phyloP scores from a whole-genome alignment of 2,329 filamentous ascomycete genomes.

The Ascocoryne sarcoides region DNA sequence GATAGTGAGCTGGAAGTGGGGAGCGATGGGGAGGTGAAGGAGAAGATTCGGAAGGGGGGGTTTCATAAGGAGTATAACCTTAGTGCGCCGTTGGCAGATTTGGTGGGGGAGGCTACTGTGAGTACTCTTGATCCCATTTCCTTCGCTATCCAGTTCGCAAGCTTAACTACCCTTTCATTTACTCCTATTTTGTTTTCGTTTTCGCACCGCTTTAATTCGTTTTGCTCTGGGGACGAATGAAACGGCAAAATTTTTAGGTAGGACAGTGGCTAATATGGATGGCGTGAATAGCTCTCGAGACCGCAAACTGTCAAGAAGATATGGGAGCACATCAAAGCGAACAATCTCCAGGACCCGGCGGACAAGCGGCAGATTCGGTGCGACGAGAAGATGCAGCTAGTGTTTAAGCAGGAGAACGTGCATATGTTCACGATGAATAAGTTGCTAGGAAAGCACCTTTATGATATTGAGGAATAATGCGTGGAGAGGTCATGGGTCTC shows the following conservation, averaged over 20 bases:
- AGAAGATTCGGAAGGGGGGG: constrained; percentile 69
- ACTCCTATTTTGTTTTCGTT: background rate
- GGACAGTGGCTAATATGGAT: constrained; percentile 9
- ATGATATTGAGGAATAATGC: constrained; percentile 63
- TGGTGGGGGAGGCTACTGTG: constrained; percentile 63
- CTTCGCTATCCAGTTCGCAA: too few species aligned
- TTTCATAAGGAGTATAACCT: constrained; percentile 83
- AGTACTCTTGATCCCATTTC: constrained; percentile 28
- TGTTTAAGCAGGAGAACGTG: constrained; percentile 85
- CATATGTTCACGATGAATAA: constrained; percentile 99
- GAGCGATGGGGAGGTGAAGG: constrained; percentile 47
- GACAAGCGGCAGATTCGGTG: constrained; percentile 92
- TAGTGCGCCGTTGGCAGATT: constrained; percentile 57
- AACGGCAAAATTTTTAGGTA: background rate
- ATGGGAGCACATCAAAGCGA: constrained; percentile 88
- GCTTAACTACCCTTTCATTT: too few species aligned
- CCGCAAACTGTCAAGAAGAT: constrained; percentile 94
- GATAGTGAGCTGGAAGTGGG: constrained; percentile 67
- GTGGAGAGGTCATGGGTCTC: too few species aligned
- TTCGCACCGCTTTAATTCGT: background rate
- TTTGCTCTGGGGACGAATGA: too few species aligned
- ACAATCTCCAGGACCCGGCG: constrained; percentile 78
- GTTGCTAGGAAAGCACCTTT: constrained; percentile 81
- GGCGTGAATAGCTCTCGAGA: constrained; percentile 63
- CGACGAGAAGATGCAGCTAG: constrained; percentile 81